Conservation (phyloP, 371 early-diverging fungal species). For the Syncephalastrum monosporum region DNA sequence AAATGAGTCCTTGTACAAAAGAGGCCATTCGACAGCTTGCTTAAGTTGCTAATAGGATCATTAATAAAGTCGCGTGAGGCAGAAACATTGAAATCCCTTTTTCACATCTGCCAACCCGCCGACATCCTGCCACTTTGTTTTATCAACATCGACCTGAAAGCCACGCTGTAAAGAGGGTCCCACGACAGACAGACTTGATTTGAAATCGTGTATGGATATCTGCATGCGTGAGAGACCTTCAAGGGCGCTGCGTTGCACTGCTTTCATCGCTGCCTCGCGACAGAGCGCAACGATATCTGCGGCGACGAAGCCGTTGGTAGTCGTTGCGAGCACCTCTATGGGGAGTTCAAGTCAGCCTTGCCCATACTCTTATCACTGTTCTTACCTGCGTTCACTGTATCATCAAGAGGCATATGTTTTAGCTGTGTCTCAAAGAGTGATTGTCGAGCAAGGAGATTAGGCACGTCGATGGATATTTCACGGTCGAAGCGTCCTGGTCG, state of each 20-base stretch:
- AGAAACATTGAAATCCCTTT: conserved; percentile 40
- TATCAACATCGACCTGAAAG: conserved; percentile 59
- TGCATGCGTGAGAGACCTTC: conserved; percentile 8
- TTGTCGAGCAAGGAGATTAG: conserved; percentile 60
- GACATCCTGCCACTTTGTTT: conserved; percentile 82
- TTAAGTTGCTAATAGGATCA: conserved; percentile 56
- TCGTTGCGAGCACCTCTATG: conserved; percentile 65
- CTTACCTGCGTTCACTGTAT: conserved; percentile 46
- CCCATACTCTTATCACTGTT: neutral
- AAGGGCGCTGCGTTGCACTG: conserved; percentile 48
- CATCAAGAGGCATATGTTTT: conserved; percentile 53
- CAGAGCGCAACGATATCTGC: conserved; percentile 93
- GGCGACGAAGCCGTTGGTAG: conserved; percentile 97
- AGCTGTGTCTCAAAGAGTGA: conserved; percentile 63
- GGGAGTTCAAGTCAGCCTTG: neutral
- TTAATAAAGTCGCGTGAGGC: neutral
- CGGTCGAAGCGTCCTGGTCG: conserved; percentile 98
- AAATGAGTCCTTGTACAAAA: conserved; percentile 73
- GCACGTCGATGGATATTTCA: conserved; percentile 86
- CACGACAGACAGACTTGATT: conserved; percentile 60
- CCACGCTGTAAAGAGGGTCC: conserved; percentile 69
- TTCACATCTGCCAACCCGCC: conserved; percentile 96
- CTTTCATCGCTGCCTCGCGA: conserved; percentile 80
- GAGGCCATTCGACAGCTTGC: conserved; percentile 97
- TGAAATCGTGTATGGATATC: conserved; percentile 58